Evolutionary conservation across 225 moss, liverwort and hornwort genomes (phyloP).

Genomic region (Physcomitrium patens): DNA sequence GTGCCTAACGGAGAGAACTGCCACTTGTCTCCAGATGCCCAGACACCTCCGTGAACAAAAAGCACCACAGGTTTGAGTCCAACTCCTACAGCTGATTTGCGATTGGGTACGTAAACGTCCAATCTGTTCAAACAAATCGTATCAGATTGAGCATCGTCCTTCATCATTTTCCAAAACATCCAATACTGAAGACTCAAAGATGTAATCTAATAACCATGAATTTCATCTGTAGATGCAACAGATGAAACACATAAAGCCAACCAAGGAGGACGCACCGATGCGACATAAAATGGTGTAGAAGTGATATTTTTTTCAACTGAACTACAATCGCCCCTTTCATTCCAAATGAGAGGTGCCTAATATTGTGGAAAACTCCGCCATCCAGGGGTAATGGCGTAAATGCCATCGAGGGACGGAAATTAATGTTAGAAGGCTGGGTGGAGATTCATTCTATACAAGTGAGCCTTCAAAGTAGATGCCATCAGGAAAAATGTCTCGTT

Average conservation of each 20-base stretch:
- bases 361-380: too few species aligned
- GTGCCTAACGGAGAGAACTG: constrained; percentile 78
- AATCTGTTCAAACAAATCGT: constrained; percentile 45
- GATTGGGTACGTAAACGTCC: constrained; percentile 73
- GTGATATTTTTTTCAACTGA: background rate
- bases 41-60: constrained; percentile 93
- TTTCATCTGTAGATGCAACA: too few species aligned
- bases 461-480: too few species aligned
- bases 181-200: constrained; percentile 8
- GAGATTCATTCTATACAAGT: too few species aligned
- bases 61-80: constrained; percentile 67
- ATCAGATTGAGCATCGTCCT: constrained; percentile 19
- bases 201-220: background rate
- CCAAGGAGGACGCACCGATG: background rate
- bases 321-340: too few species aligned
- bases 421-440: too few species aligned
- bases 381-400: too few species aligned
- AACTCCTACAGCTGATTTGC: constrained; percentile 20
- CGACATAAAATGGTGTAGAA: background rate
- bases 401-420: too few species aligned
- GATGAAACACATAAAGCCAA: too few species aligned
- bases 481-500: too few species aligned
- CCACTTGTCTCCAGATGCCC: constrained; percentile 92
- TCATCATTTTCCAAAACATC: background rate
- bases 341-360: too few species aligned